Evolutionary conservation across 148 eudicot genomes (phyloP), one percentile per base, ranked within the genome.

Genomic region (Gaultheria prostrata): DNA sequence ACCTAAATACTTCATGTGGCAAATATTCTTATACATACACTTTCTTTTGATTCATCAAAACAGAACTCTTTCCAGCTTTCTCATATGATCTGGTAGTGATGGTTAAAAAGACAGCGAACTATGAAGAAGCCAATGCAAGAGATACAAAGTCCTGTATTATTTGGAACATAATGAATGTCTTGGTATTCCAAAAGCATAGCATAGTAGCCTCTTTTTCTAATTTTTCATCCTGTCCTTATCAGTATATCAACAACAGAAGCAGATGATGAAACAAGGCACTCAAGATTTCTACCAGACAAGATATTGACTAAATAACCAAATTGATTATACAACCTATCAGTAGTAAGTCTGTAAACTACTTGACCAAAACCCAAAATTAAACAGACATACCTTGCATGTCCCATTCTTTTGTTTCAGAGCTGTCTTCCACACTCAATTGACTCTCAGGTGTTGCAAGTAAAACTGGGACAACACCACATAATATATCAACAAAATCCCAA

Each of bases 321-420:
- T n/a, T 21, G 26, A 24, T 8, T n/a, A 3, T 59, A 59, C 78
- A 73, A 8, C 18, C 28, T 56, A 8, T 45, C 18, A 20, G 17
- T 20, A 79, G 3, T 21, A 35, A 32, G 17, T 56, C 46, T 24
- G 49, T n/a, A 32, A 32, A 46, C 80, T 28, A 33, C 24, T 24
- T 26, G 18, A 56, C 1, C 9, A n/a, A 57, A 45, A 43, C 18
- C 35, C 1, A 50, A 63, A 71, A 28, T 35, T 4, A 49, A n/a
- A 50, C 26, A 54, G 56, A 33, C 80, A 79, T 86, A 96, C 99
- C 99, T 96, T 93, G 98, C 92, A 91, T 87, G 69, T 92, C 95
- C 99, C 98, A 96, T 85, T 94, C 95, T 77, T 87, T 88, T 65
- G 97, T 88, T 82, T 96, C 99, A 63, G 88, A 48, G 86, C 89